Base-by-base conservation (phyloP, 2,329 filamentous ascomycete species). In the Lachnellula suecica region DNA sequence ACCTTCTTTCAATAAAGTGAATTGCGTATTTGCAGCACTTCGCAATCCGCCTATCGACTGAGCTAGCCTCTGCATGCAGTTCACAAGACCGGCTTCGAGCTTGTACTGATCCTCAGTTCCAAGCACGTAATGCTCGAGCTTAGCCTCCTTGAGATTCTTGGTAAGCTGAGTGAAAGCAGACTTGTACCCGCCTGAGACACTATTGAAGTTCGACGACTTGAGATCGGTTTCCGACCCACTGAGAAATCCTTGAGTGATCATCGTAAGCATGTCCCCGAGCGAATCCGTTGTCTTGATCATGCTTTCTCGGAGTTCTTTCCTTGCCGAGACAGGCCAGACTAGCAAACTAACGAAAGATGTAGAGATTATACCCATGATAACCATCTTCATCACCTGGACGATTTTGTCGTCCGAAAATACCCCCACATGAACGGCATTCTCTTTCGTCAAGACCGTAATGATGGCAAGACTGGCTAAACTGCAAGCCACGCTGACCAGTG, bases 1-100 rank as follows among this genome's bases (percentile, higher is more conserved):
- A n/a, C 42, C 69, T 66, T 94, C 88, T 55, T 85, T 85, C 29
- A 96, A 76, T 27, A 97, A 79, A 15, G 87, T 82, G 66, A 97
- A 96, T 65, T 99, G 93, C 20, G 91, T 92, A 53, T 88, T 82
- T 23, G 94, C 89, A 29, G 94, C 91, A 74, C 91, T 96, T 59
- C 91, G 82, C 64, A 99, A 74, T 7, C 93, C 94, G 68, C 93
- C 92, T 59, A 97, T 87, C 59, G 91, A 91, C 68, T 97, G 92
- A 4, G 90, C 86, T 24, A 97, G 78, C 43, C 83, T 85, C 68
- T 96, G 90, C 63, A 97, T 82, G 59, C 89, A 93, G 64, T 90
- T 87, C 41, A 93, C 88, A 4, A 97, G 79, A 22, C 82, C 84
- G 59, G 87, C 86, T 64, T 97, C 89, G 3, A 95, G 79, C 34